Evolutionary conservation across 2,329 filamentous ascomycete species (phyloP).

Genomic region (Fusarium sororula): DNA sequence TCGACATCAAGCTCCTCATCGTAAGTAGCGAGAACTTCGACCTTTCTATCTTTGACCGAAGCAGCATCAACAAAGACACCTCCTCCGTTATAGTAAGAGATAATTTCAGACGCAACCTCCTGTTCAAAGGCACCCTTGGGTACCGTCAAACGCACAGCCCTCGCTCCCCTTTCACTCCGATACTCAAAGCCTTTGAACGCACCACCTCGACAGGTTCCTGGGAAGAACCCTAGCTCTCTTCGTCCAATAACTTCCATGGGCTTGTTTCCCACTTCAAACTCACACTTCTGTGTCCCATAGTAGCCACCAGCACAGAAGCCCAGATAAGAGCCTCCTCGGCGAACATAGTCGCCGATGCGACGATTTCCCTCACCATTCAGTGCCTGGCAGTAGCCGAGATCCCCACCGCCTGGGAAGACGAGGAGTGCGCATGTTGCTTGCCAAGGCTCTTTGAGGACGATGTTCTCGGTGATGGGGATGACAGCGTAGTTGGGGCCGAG

Average conservation of each 20-base stretch:
- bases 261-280: conserved; percentile 86
- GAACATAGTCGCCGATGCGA: conserved; percentile 84
- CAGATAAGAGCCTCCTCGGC: conserved; percentile 84
- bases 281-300: conserved; percentile 82
- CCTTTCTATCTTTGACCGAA: conserved; percentile 66
- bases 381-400: conserved; percentile 87
- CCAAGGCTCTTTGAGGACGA: conserved; percentile 93
- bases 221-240: conserved; percentile 88
- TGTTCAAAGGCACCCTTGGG: conserved; percentile 66
- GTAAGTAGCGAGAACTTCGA: conserved; percentile 87
- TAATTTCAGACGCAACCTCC: conserved; percentile 68
- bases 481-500: conserved; percentile 93
- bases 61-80: conserved; percentile 88
- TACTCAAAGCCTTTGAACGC: conserved; percentile 93
- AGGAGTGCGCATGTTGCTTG: conserved; percentile 84
- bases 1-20: conserved; percentile 79
- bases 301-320: conserved; percentile 96
- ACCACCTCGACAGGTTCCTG: conserved; percentile 83
- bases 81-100: conserved; percentile 92
- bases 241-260: conserved; percentile 85
- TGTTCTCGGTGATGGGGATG: conserved; percentile 80
- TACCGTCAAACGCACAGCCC: conserved; percentile 74
- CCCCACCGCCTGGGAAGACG: conserved; percentile 93
- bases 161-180: conserved; percentile 84
- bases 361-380: conserved; percentile 90